Evolutionary conservation across 1,139 yeast genomes (phyloP), one percentile per base, ranked within the genome.

Genomic region (Lodderomyces margitis): DNA sequence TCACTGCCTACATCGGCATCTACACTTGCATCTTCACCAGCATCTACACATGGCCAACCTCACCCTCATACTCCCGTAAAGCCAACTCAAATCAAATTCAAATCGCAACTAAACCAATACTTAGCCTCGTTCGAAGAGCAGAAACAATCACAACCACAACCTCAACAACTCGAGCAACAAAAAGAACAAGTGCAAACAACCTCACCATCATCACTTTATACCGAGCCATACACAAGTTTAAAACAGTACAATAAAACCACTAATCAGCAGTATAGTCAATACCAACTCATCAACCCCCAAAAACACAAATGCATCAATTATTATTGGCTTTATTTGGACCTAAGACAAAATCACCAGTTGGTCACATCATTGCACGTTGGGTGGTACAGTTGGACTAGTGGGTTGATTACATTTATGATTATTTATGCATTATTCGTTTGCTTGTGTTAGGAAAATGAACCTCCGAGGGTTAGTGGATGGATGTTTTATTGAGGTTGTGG

Each of bases 61-160:
- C 16, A 4, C 16, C 30, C 30, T 7, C 11, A 9, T 9, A n/a
- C 19, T 15, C 32, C 32, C 19, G 16, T 28, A 4, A 28, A 28
- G 14, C 32, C 32, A 28, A 15, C 32, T 3, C 32, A 28, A 20
- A 32, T 32, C 35, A 32, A 32, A 11, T 32, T 32, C 16, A 32
- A 32, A 32, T 32, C 35, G 11, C 35, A 32, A 32, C 16, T 32
- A 17, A 32, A 32, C 24, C 35, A 32, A 32, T 32, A 32, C 15
- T 17, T 32, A 7, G 35, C 35, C 14, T 19, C 35, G 7, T 8
- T 32, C 9, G 24, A 32, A 20, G 7, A 6, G 16, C 19, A 19
- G 35, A 32, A 8, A 11, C 15, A 32, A n/a, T 7, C 19, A n/a
- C n/a, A n/a, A n/a, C n/a, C n/a, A n/a, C n/a, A n/a, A n/a, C n/a